Evolutionary conservation across 371 early-diverging fungal genomes (phyloP), one percentile per base, ranked within the genome.

Genomic region (Funneliformis caledonium): DNA sequence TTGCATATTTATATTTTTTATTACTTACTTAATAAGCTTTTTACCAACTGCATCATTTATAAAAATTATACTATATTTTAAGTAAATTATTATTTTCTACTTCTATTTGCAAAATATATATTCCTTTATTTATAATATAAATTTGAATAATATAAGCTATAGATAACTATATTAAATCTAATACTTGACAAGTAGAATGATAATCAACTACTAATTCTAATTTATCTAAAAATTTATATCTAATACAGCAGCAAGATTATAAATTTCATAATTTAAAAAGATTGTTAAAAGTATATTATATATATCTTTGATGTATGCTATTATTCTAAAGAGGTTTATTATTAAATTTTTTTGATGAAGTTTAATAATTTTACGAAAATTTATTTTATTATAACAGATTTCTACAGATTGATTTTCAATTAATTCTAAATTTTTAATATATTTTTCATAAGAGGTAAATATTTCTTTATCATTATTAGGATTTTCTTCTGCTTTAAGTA

Each of bases 151-250:
- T 0, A 26, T 26, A 0, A 26, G 26, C 0, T 26, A 26, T 26
- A 26, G 26, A 0, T 26, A 26, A 26, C 26, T 26, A 26, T 26
- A 26, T 26, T 26, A 26, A 26, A 26, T 26, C 26, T 26, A 26
- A 26, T 42, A 43, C 16, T 45, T 26, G 7, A 47, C n/a, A 45
- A 8, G 64, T 76, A 22, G 47, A 45, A 19, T 8, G 0, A 43
- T 64, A 76, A 56, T 76, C 65, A 9, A 65, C 64, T 4, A 64
- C 76, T 9, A n/a, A 26, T 22, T 76, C 47, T 10, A 76, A n/a
- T 37, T 65, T 65, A 14, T 65, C 0, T 62, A 65, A 33, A 45
- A 76, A 16, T 43, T 47, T 12, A 64, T 43, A 62, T 45, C 62
- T n/a, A 76, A 26, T 45, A 5, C 26, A 62, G 62, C 31, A 22